These are phyloP conservation scores for Caulochytrium protostelioides DNA, from an alignment of 371 early-diverging fungal genomes.

Conservation along the genomic window DNA sequence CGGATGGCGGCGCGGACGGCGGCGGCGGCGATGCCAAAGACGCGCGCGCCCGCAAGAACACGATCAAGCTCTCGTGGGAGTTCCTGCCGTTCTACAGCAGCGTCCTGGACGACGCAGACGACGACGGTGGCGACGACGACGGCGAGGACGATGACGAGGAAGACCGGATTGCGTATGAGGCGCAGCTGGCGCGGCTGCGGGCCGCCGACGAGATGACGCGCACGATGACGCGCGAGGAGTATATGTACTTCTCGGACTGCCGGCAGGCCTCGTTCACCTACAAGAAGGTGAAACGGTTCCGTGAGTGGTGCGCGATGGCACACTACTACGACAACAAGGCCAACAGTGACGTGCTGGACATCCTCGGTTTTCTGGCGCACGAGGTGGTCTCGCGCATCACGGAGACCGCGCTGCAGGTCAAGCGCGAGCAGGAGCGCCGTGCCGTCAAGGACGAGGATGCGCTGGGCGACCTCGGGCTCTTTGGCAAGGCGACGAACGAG, in stretches of 20 bases:
- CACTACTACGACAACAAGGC: conserved; percentile 53
- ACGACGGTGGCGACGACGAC: conserved; percentile 53
- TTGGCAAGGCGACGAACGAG: conserved; percentile 49
- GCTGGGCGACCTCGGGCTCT: conserved; percentile 28
- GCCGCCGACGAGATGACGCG: conserved; percentile 78
- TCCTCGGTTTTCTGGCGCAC: conserved; percentile 84
- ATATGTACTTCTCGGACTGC: conserved; percentile 94
- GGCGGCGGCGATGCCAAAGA: conserved; percentile 28
- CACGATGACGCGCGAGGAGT: conserved; percentile 93
- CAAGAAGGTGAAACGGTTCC: conserved; percentile 79
- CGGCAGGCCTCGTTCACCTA: conserved; percentile 92
- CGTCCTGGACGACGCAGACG: conserved; percentile 39
- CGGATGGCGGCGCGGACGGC: conserved; percentile 45
- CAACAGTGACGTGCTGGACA: conserved; percentile 85
- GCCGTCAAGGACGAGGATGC: conserved; percentile 1
- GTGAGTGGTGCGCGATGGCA: conserved; percentile 85
- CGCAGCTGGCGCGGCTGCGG: conserved; percentile 34
- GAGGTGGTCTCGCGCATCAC: conserved; percentile 89
- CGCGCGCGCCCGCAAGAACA: conserved; percentile 40
- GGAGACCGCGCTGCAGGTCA: conserved; percentile 60
- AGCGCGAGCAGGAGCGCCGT: conserved; percentile 20
- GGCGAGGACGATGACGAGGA: conserved; percentile 61
- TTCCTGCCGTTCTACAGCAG: conserved; percentile 38
- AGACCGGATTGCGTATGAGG: conserved; percentile 51
- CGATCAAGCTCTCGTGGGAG: conserved; percentile 80